Evolutionary conservation across 371 early-diverging fungal species (phyloP), one percentile per base, ranked within the genome.

Genomic region (Syncephalastrum monosporum): DNA sequence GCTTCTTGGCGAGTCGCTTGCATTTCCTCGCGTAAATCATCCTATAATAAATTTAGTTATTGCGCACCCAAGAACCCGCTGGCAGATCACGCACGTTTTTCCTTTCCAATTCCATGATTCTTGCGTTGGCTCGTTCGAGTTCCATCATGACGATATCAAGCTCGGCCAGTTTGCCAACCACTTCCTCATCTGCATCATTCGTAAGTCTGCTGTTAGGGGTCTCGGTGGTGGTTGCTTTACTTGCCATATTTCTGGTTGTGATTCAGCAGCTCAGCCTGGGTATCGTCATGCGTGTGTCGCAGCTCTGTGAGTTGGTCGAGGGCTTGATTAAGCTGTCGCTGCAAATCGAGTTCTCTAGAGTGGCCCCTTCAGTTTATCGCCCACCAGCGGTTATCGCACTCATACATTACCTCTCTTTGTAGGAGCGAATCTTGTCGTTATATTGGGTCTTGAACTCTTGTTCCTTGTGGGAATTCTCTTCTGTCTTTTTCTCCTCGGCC

Each of bases 61-160:
- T 13, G 0, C 13, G 12, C n/a, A 16, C 6, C 27, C 33, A 13
- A 6, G 6, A 12, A 33, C 12, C 10, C 5, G 10, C 38, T 33
- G 8, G 38, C 38, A 33, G 8, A 33, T 12, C 33, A 16, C 56
- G 62, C 69, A 69, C 89, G 62, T 90, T 90, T 50, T 89, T 85
- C 19, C 87, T 73, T 59, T 88, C 86, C 55, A 90, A 65, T 46
- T 85, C 84, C 8, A 84, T 79, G n/a, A 89, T 79, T 56, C 82
- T 86, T 44, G 77, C 75, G 55, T 88, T 90, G 16, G 93, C 88
- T 29, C 90, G 82, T 51, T 95, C 95, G 17, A 93, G 75, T 56
- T 95, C 95, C 64, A 87, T 77, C 44, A 84, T 79, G 5, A 92
- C 80, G 51, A 95, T 92, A 64, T 94, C 95, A 45, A 93, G 72